Base-by-base conservation (phyloP, 768 basidiomycete species). In the Astraeus odoratus region DNA sequence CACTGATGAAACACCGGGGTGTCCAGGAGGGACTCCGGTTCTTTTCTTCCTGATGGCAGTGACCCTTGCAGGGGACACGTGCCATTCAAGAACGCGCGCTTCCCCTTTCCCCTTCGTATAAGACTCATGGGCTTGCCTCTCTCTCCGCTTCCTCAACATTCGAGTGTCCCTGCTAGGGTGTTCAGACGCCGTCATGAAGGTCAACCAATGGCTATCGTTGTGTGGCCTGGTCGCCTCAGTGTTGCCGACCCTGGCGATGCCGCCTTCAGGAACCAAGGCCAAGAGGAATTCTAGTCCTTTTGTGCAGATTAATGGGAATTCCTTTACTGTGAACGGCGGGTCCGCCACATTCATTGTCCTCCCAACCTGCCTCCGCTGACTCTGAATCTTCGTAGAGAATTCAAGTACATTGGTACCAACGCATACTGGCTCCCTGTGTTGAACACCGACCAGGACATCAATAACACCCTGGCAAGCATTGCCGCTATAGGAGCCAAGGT, bases 341-440 rank as follows among this genome's bases (percentile, higher is more conserved):
- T 74, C 46, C 33, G 60, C 29, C 5, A 1, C 3, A 1, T 12
- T 15, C 19, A 29, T 12, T 38, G 36, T 39, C 31, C 43, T 37
- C 26, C 3, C 2, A 39, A 15, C 20, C 20, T 39, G 33, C 39
- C 42, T 8, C 12, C 50, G 60, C 66, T 47, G 47, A 55, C 2
- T 61, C 64, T 64, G 46, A 67, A 37, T 35, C 37, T 40, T 7
- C 42, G 18, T 51, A 74, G 73, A 39, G 41, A 63, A 12, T 67
- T 76, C 45, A 51, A 53, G 31, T 77, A 69, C 46, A 57, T 72
- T 9, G 76, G 80, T 13, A 82, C 83, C 1, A 80, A 80, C 47
- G 78, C 75, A 1, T 84, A 84, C 62, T 86, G 83, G 84, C 55
- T 86, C 26, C 61, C 73, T 24, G 61, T 67, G 33, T 57, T 86